Evolutionary conservation across 169 alveolate species (phyloP).

Genomic region (Plasmodium adleri): DNA sequence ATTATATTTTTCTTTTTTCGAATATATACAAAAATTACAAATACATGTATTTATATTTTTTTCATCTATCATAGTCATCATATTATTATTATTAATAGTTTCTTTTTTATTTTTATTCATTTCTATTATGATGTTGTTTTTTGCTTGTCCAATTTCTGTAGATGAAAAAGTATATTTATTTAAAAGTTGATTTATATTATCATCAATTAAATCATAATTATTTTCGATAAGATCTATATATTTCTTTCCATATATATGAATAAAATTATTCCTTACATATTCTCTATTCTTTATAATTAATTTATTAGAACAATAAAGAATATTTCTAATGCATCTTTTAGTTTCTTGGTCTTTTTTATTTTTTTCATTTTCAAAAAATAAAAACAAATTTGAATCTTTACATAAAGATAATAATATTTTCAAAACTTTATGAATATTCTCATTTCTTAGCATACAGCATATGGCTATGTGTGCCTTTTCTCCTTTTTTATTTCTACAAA

Average conservation of each 20-base stretch:
- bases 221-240: conserved; percentile 39
- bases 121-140: conserved; percentile 5
- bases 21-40: conserved; percentile 9
- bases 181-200: conserved; percentile 11
- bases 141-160: conserved; percentile 28
- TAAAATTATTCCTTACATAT: conserved; percentile 33
- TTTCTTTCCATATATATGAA: conserved; percentile 29
- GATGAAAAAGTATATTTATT: conserved; percentile 40
- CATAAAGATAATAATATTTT: conserved; percentile 31
- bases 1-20: not conserved
- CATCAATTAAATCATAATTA: conserved; percentile 25
- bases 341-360: not conserved
- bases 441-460: conserved; percentile 49
- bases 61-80: too few species aligned
- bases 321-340: conserved; percentile 45
- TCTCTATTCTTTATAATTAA: conserved; percentile 39
- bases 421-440: not conserved
- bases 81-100: too few species aligned
- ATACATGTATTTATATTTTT: not conserved
- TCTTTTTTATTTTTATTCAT: conserved; percentile 2
- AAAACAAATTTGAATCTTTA: conserved; percentile 23
- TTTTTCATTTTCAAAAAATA: not conserved
- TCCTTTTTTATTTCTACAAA: conserved; percentile 13
- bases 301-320: conserved; percentile 47
- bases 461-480: conserved; percentile 33